Conservation (phyloP, 169 alveolate genomes). For the Plasmodium gallinaceum region DNA sequence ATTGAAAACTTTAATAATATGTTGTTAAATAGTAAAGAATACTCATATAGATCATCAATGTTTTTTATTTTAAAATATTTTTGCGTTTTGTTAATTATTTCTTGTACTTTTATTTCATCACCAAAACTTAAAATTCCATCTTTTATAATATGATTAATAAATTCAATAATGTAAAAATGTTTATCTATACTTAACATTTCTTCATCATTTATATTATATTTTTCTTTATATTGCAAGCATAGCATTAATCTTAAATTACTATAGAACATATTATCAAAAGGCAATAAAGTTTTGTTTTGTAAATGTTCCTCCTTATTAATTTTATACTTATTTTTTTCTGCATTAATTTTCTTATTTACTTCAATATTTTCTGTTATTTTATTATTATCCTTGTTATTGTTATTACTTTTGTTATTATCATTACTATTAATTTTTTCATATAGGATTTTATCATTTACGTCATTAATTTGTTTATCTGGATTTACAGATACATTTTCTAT, state of each 20-base stretch:
- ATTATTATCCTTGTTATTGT: not conserved
- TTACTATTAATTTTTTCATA: not conserved
- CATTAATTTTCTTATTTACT: not conserved
- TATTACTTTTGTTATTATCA: not conserved
- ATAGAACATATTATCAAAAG: constrained; percentile 67
- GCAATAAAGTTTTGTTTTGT: constrained; percentile 9
- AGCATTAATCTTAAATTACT: constrained; percentile 32
- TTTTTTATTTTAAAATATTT: constrained; percentile 24
- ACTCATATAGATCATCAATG: constrained; percentile 68
- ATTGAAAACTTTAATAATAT: constrained; percentile 42
- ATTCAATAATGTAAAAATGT: constrained; percentile 41
- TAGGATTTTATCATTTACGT: not conserved
- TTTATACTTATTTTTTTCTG: constrained; percentile 2
- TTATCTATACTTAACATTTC: constrained; percentile 50
- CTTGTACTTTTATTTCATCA: constrained; percentile 51
- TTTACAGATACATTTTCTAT: not conserved
- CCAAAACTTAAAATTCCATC: constrained; percentile 50
- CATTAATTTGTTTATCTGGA: not conserved
- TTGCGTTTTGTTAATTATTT: constrained; percentile 44
- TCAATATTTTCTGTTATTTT: not conserved
- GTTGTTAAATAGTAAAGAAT: constrained; percentile 51
- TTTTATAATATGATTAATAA: constrained; percentile 53
- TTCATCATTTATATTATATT: constrained; percentile 51
- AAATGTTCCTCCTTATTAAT: not conserved
- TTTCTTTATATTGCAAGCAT: constrained; percentile 63